Base-by-base conservation (phyloP, 2,329 filamentous ascomycete species). In the Monilinia aucupariae region DNA sequence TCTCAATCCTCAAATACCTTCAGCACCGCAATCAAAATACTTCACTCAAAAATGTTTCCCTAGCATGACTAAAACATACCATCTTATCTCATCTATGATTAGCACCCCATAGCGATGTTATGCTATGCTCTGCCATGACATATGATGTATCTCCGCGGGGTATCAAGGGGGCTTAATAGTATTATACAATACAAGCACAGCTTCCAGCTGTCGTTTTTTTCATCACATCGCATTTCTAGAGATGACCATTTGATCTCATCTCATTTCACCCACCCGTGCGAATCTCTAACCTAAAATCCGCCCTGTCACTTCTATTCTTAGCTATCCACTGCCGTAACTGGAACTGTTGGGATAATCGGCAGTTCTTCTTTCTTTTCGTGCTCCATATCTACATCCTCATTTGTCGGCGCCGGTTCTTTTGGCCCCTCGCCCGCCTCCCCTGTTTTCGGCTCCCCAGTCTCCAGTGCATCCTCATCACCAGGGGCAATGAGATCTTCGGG, bases 401-500 rank as follows among this genome's bases (percentile, higher is more conserved):
- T 47, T 37, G n/a, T 30, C n/a, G 25, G 15, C 13, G n/a, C 27
- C 54, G 34, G 62, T 68, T n/a, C 52, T 68, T 30, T 65, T 59
- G 10, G 50, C 58, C n/a, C 64, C 13, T 58, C 41, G 17, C 20
- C n/a, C 4, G 27, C 41, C 13, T 58, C 41, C 7, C 43, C 54
- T 20, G 7, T 7, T 25, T 66, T 61, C 3, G 62, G 63, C 47
- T 72, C 70, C 12, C 73, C 74, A 9, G 72, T 72, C n/a, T 76
- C 76, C 7, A 74, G 71, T 10, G 70, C 70, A 12, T 74, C 71
- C 3, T 73, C 75, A 27, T 73, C 74, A 6, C 69, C 65, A 55
- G 77, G 77, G 2, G 69, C 59, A 13, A 62, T 59, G 32, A 64
- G 62, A 39, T 72, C 70, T 52, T 79, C 78, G 9, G 76, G 72